Percentiles rank a stretch among this genome's conserved stretches.
These are phyloP conservation scores for Rubia occidens DNA, from an alignment of 305 asterid genomes.

Conservation along the genomic window DNA sequence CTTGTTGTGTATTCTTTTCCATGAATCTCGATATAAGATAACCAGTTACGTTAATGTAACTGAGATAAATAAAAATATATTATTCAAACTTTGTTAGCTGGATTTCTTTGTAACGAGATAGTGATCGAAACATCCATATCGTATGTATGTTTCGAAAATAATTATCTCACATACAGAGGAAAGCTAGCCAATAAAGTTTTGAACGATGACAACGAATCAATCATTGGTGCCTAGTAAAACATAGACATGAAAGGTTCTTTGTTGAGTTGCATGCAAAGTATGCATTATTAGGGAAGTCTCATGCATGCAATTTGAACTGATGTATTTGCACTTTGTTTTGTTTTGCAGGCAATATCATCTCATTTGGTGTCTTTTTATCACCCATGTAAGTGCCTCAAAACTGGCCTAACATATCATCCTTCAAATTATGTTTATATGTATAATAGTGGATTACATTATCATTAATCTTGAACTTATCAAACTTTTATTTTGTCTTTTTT, in stretches of 20 bases:
- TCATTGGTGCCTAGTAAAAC: neutral
- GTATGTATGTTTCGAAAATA: too few relatives aligned
- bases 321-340: neutral
- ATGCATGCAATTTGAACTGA: neutral
- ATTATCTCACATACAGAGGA: neutral
- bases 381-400: constrained; percentile 13
- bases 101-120: too few relatives aligned
- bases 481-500: neutral
- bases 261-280: neutral
- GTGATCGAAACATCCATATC: too few relatives aligned
- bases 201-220: neutral
- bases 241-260: neutral
- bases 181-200: neutral
- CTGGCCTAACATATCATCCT: neutral
- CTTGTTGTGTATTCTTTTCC: neutral
- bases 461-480: neutral
- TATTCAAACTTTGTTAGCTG: too few relatives aligned
- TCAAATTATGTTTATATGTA: too few relatives aligned
- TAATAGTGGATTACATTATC: neutral
- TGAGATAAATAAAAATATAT: too few relatives aligned
- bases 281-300: neutral
- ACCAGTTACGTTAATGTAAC: neutral
- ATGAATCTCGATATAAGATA: neutral
- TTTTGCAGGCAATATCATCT: constrained; percentile 15
- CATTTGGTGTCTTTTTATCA: constrained; percentile 16